phyloP scores from a whole-genome alignment of 1,284 basidiomycete species.

The Trametes pubescens region DNA sequence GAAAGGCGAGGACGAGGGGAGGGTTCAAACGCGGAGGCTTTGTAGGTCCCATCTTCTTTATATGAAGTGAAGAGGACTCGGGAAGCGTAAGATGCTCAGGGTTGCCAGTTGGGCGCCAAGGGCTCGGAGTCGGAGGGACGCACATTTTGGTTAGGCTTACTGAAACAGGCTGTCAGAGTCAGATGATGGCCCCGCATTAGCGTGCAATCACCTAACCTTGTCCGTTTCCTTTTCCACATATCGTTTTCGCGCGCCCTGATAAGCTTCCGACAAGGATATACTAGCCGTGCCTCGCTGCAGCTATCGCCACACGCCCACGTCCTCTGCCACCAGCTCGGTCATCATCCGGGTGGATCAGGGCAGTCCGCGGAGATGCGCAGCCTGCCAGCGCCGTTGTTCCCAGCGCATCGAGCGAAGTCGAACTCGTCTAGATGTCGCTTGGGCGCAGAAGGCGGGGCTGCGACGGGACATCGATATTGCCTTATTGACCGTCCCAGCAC shows the following conservation, averaged over 20 bases:
- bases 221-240: conserved; percentile 16
- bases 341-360: conserved; percentile 23
- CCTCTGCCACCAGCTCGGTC: conserved; percentile 8
- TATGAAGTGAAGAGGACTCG: conserved; percentile 32
- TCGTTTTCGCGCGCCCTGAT: conserved; percentile 16
- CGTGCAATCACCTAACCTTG: conserved; percentile 24
- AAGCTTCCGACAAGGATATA: conserved; percentile 22
- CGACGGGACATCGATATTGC: conserved; percentile 17
- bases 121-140: conserved; percentile 21
- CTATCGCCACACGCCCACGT: conserved; percentile 11
- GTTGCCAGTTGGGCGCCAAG: conserved; percentile 24
- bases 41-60: conserved; percentile 34
- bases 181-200: conserved; percentile 26
- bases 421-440: conserved; percentile 10
- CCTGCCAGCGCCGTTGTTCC: conserved; percentile 1
- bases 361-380: conserved; percentile 9
- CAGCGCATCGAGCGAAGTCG: too few relatives aligned
- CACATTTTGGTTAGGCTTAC: conserved; percentile 24
- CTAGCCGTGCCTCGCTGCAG: conserved; percentile 19
- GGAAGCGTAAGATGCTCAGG: conserved; percentile 31
- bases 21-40: conserved; percentile 21
- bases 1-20: conserved; percentile 23
- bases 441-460: conserved; percentile 4
- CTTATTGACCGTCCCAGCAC: conserved; percentile 9
- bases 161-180: conserved; percentile 28